Conservation (phyloP, 306 rosid species). For the Comarum palustre region DNA sequence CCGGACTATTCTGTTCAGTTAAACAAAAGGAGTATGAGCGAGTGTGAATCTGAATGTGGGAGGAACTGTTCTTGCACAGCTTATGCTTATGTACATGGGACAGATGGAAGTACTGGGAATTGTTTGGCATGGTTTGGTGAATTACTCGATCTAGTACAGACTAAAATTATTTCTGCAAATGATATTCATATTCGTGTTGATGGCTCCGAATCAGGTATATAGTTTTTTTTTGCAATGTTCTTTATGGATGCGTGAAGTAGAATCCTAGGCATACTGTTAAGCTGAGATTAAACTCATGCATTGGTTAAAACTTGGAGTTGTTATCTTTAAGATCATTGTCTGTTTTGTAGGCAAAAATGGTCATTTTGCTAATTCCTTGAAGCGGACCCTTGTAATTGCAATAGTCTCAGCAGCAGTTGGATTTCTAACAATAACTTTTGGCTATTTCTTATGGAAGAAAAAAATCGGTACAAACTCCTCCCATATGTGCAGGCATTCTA, state of each 20-base stretch:
- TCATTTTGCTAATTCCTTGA: neutral
- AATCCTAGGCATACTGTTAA: neutral
- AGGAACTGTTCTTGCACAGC: slow-evolving; percentile 59
- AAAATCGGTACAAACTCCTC: neutral
- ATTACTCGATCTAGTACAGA: neutral
- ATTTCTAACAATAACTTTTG: neutral
- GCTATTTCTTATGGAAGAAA: slow-evolving; percentile 4
- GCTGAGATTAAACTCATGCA: no score
- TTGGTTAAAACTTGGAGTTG: no score
- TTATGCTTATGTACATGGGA: slow-evolving; percentile 33
- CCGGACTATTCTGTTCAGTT: neutral
- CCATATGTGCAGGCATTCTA: neutral
- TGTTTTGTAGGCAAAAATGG: neutral
- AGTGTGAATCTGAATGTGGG: slow-evolving; percentile 38
- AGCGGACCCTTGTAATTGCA: slow-evolving; percentile 7
- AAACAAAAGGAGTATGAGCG: slow-evolving; percentile 17
- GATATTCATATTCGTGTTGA: no score
- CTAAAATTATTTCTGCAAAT: no score
- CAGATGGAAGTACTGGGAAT: neutral
- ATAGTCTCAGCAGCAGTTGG: neutral
- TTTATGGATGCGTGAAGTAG: neutral
- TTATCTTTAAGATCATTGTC: no score
- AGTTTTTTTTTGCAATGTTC: neutral
- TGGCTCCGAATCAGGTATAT: neutral
- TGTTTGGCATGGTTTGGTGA: slow-evolving; percentile 18